A percentile compares a stretch with the other conserved stretches of the same genome.
phyloP scores from a whole-genome alignment of 306 rosid genomes.

The Arachis hypogaea region DNA sequence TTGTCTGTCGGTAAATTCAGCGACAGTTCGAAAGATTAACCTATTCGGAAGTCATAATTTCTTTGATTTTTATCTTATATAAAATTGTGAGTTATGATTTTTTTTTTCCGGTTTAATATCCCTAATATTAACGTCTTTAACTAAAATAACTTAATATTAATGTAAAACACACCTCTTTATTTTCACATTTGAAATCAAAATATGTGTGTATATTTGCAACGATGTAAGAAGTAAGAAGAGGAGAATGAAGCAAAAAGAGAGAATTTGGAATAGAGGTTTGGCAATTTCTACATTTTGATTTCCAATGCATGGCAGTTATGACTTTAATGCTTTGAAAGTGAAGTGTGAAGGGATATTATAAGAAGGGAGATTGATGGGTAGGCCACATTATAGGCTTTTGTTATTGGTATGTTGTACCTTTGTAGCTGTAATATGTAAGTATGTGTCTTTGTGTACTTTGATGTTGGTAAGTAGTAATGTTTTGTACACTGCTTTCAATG shows the following conservation, averaged over 20 bases:
- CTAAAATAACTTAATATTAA: too few species aligned
- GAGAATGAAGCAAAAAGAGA: background rate
- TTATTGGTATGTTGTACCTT: conserved; percentile 28
- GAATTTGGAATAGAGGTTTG: background rate
- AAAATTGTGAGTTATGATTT: too few species aligned
- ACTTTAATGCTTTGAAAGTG: conserved; percentile 39
- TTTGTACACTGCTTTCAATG: conserved; percentile 41
- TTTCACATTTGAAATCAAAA: background rate
- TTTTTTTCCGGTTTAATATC: too few species aligned
- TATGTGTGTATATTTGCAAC: conserved; percentile 2
- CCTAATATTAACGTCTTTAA: too few species aligned
- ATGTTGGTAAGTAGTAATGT: background rate
- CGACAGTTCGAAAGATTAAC: too few species aligned
- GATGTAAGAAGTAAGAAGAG: background rate
- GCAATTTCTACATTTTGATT: conserved; percentile 17
- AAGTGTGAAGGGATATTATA: conserved; percentile 17
- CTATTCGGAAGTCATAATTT: too few species aligned
- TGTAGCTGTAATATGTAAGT: background rate
- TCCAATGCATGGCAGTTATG: conserved; percentile 38
- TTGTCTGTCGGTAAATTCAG: too few species aligned
- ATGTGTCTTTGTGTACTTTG: conserved; percentile 29
- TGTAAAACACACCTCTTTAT: too few species aligned
- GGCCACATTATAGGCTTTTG: background rate
- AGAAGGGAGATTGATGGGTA: conserved; percentile 12
- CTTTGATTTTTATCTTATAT: too few species aligned